phyloP scores from a whole-genome alignment of 176 grass and related monocot species.

The Carex pumila region DNA sequence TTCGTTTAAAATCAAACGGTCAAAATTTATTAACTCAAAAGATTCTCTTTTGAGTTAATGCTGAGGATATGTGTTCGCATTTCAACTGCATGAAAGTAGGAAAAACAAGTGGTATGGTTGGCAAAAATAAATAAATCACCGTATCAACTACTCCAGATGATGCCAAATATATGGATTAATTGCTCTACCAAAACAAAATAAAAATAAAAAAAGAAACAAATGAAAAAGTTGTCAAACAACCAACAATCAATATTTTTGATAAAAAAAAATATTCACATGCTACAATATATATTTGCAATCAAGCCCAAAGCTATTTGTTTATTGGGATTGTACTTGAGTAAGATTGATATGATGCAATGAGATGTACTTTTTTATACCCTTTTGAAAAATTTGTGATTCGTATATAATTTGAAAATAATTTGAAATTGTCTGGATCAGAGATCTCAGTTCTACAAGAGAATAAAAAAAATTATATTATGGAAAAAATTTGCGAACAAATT shows the following conservation, averaged over 20 bases:
- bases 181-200: neutral
- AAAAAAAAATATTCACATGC: neutral
- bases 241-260: neutral
- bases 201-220: neutral
- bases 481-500: too few relatives aligned
- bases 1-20: too few relatives aligned
- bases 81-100: neutral
- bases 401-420: too few relatives aligned
- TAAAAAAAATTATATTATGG: too few relatives aligned
- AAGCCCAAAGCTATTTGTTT: neutral
- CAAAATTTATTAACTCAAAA: too few relatives aligned
- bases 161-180: neutral
- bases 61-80: too few relatives aligned
- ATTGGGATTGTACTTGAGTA: neutral
- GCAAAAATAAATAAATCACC: neutral
- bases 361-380: neutral
- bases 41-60: too few relatives aligned
- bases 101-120: neutral
- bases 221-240: neutral
- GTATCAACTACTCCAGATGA: neutral
- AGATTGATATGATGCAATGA: slow-evolving; percentile 4
- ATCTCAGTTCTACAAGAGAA: too few relatives aligned
- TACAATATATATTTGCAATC: neutral
- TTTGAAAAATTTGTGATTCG: neutral
- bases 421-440: too few relatives aligned